Evolutionary conservation across 2,329 filamentous ascomycete genomes (phyloP).

Genomic region (Nothopassalora personata): DNA sequence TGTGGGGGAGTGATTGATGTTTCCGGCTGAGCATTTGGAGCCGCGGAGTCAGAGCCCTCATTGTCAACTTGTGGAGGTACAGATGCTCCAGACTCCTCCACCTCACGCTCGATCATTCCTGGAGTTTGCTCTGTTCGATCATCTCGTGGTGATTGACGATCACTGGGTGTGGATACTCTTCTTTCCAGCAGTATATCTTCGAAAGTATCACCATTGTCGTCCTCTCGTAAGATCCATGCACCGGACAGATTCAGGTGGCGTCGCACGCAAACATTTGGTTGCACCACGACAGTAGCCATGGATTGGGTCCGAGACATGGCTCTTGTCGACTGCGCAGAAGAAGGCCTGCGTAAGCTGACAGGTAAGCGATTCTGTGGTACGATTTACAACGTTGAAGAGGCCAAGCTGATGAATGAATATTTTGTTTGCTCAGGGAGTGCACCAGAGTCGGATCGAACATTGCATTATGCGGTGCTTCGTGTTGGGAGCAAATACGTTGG

Average conservation of each 20-base stretch:
- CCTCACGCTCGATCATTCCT: neutral
- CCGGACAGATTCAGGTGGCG: neutral
- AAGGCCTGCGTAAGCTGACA: too few species aligned
- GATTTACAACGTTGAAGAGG: neutral
- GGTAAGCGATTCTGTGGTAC: too few species aligned
- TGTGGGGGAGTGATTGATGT: neutral
- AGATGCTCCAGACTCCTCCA: neutral
- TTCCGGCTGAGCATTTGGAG: neutral
- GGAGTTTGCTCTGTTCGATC: neutral
- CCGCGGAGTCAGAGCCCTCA: too few species aligned
- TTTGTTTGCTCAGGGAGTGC: neutral
- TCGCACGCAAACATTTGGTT: neutral
- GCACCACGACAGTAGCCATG: neutral
- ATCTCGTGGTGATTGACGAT: neutral
- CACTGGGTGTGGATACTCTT: neutral
- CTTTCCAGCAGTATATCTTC: neutral
- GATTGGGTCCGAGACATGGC: neutral
- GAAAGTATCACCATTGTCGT: neutral
- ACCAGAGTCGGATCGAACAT: neutral
- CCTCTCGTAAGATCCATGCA: neutral
- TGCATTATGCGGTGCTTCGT: neutral
- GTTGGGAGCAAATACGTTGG: neutral
- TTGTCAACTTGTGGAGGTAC: neutral
- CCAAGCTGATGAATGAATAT: neutral
- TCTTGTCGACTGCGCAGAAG: neutral